Percentiles rank a stretch among this genome's conserved stretches.
These are phyloP conservation scores for Diacronema lutheri DNA, from an alignment of 78 protist species.

Conservation along the genomic window DNA sequence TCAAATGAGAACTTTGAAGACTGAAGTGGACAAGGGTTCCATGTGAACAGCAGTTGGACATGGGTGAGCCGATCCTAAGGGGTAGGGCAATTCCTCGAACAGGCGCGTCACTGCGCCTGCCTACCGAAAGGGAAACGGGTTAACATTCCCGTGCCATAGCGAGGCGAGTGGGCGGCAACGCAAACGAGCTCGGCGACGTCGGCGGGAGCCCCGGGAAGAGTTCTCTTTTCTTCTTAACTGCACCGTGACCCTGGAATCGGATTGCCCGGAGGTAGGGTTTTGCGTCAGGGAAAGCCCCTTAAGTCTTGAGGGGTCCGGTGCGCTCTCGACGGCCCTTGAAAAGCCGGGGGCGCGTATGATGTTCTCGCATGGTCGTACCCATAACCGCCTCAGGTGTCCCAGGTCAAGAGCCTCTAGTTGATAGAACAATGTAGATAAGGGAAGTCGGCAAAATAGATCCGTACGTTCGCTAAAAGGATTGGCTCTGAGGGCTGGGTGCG, in stretches of 20 bases:
- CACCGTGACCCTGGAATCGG: constrained; percentile 32
- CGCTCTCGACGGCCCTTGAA: too few relatives aligned
- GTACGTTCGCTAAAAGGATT: too few relatives aligned
- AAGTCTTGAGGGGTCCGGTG: background rate
- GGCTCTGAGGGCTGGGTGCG: too few relatives aligned
- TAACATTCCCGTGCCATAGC: constrained; percentile 73
- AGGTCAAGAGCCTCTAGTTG: too few relatives aligned
- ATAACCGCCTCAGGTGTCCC: too few relatives aligned
- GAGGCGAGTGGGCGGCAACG: constrained; percentile 40
- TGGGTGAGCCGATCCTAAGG: constrained; percentile 86
- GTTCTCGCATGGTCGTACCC: too few relatives aligned
- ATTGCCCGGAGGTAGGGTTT: constrained; percentile 48
- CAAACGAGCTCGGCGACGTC: constrained; percentile 51
- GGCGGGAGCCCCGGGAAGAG: constrained; percentile 64
- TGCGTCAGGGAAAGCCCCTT: constrained; percentile 28
- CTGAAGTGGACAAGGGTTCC: constrained; percentile 87
- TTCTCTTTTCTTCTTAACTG: constrained; percentile 74
- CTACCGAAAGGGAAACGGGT: constrained; percentile 83
- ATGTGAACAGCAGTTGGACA: constrained; percentile 70
- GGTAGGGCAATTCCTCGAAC: constrained; percentile 26
- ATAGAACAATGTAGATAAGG: too few relatives aligned
- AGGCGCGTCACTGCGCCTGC: background rate
- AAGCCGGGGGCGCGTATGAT: too few relatives aligned
- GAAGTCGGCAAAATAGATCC: too few relatives aligned
- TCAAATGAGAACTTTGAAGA: constrained; percentile 81